phyloP scores from a whole-genome alignment of 2,329 filamentous ascomycete species.

The Trichophyton verrucosum region DNA sequence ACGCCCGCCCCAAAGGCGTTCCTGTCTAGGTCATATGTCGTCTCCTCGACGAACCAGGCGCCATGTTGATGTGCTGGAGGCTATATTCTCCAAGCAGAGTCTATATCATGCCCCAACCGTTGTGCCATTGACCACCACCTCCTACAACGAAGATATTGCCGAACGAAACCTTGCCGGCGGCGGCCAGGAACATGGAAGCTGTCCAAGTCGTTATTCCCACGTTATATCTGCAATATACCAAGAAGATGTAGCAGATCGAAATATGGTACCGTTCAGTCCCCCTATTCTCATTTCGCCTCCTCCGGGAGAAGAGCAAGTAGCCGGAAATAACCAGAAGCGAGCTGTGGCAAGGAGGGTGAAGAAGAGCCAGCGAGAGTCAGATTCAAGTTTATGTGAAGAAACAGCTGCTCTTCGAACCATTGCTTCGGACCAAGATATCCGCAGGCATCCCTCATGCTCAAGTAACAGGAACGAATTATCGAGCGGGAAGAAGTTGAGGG shows the following conservation, averaged over 20 bases:
- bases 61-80: conserved; percentile 32
- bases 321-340: neutral
- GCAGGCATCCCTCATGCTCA: conserved; percentile 2
- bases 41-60: conserved; percentile 17
- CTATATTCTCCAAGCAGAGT: conserved; percentile 25
- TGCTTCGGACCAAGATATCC: conserved; percentile 18
- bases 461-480: neutral
- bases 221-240: conserved; percentile 27
- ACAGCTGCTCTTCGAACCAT: conserved; percentile 8
- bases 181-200: neutral
- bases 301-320: neutral
- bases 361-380: neutral
- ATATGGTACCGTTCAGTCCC: conserved; percentile 21
- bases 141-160: conserved; percentile 34
- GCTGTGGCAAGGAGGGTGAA: neutral
- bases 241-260: conserved; percentile 32
- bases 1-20: conserved; percentile 15
- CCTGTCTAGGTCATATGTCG: conserved; percentile 13
- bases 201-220: conserved; percentile 17
- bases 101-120: conserved; percentile 15
- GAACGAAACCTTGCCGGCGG: conserved; percentile 24
- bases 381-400: neutral
- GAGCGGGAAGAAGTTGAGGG: neutral
- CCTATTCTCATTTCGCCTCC: neutral
- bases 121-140: conserved; percentile 22